Percentiles rank a stretch among this genome's conserved stretches.
Conservation (phyloP, 495 filamentous ascomycete genomes). For the Penicillium simplicissimum region DNA sequence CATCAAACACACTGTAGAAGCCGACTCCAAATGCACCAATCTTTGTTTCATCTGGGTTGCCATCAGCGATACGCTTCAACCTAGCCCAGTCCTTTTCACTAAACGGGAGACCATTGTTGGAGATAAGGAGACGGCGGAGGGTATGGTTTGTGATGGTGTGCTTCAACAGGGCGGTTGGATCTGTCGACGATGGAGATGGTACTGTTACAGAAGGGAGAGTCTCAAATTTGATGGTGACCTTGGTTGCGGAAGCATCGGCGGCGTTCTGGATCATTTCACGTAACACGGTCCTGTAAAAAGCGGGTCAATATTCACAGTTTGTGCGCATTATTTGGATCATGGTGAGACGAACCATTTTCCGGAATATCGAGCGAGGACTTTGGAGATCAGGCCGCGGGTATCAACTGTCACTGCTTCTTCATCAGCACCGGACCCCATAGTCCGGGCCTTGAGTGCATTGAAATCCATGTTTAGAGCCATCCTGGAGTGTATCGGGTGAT, state of each 20-base stretch:
- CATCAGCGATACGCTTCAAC: conserved; percentile 94
- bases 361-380: conserved; percentile 92
- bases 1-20: conserved; percentile 98
- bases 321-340: not conserved
- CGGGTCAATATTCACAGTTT: conserved; percentile 8
- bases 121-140: conserved; percentile 75
- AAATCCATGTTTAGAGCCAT: conserved; percentile 71
- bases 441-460: conserved; percentile 78
- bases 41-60: conserved; percentile 97
- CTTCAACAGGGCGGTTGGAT: conserved; percentile 70
- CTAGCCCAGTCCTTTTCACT: conserved; percentile 86
- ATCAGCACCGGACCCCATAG: conserved; percentile 79
- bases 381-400: conserved; percentile 94
- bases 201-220: conserved; percentile 77
- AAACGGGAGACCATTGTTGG: conserved; percentile 88
- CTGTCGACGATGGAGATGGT: conserved; percentile 66
- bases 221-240: conserved; percentile 87
- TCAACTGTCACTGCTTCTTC: conserved; percentile 99
- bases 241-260: conserved; percentile 88
- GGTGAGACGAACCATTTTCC: conserved; percentile 68
- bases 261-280: conserved; percentile 98
- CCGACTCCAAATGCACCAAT: conserved; percentile 98
- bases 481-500: conserved; percentile 24
- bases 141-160: conserved; percentile 84
- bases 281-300: conserved; percentile 56